Base-by-base conservation (phyloP, 2,329 filamentous ascomycete species). In the Botryotinia narcissicola region DNA sequence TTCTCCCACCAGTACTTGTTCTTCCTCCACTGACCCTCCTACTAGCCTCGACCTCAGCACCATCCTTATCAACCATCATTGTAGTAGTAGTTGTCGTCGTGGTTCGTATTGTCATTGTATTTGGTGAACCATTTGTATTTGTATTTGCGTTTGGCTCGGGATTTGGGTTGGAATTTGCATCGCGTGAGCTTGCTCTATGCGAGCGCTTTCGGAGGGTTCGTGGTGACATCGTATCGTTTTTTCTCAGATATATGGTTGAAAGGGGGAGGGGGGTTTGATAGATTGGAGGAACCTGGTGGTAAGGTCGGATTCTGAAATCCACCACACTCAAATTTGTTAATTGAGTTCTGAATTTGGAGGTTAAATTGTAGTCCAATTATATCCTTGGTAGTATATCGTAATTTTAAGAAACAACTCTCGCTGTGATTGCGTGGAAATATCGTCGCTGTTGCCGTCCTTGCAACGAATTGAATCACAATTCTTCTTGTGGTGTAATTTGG, bases 121-220 rank as follows among this genome's bases (percentile, higher is more conserved):
- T 44, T 29, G 48, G 35, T 25, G 35, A 69, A 44, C 12, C 10
- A 57, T 57, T 44, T 12, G n/a, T 10, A 18, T 29, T 32, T 40
- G 61, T 7, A 16, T 16, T 32, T 18, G 25, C 4, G 20, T 44
- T 20, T n/a, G 48, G 4, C 2, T 57, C 22, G 1, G 20, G 1
- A 25, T 29, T 32, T 18, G 16, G 12, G 40, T 42, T 42, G 14
- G 60, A 37, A 44, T 37, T 22, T 18, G 63, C 14, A 25, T 48
- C 44, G 62, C 29, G 42, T 44, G 64, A 67, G 35, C 25, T 44
- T 25, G 32, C 46, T 54, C 64, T 37, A 18, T 48, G 46, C 4
- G 51, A 48, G 35, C 64, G 64, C n/a, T 40, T 54, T 40, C 64
- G 64, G n/a, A 67, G n/a, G 35, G 25, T 54, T 54, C 64, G 64